phyloP scores from a whole-genome alignment of 1,139 yeast genomes.

The Kodamaea plutei region DNA sequence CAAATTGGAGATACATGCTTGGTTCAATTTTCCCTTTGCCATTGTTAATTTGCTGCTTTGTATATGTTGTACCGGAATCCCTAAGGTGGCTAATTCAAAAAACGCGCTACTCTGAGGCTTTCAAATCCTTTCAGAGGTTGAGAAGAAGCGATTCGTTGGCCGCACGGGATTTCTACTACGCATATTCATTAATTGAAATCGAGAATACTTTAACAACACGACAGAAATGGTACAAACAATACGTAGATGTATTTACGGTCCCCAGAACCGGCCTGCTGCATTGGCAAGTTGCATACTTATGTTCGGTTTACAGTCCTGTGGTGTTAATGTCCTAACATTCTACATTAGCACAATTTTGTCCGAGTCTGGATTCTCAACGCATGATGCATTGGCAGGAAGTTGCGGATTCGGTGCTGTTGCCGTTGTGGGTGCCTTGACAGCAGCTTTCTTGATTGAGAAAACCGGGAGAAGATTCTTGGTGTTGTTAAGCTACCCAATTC shows the following conservation, averaged over 20 bases:
- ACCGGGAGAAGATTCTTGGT: conserved; percentile 1
- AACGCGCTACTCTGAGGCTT: conserved; percentile 37
- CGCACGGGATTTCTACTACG: conserved; percentile 3
- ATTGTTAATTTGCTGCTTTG: conserved; percentile 10
- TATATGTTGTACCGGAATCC: conserved; percentile 47
- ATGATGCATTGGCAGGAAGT: conserved; percentile 10
- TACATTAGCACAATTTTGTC: conserved; percentile 9
- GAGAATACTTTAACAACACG: conserved; percentile 1
- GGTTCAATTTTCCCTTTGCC: conserved; percentile 31
- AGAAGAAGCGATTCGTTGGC: not conserved
- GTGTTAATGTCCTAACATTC: conserved; percentile 1
- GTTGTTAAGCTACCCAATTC: conserved; percentile 1
- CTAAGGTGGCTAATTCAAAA: conserved; percentile 50
- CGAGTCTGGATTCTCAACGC: conserved; percentile 9
- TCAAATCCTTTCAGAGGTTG: conserved; percentile 1
- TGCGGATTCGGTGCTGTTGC: conserved; percentile 10
- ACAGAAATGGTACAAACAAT: conserved; percentile 3
- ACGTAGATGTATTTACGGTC: not conserved
- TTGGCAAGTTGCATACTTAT: conserved; percentile 1
- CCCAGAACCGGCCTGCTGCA: conserved; percentile 1
- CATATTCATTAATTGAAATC: conserved; percentile 5
- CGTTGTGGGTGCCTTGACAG: conserved; percentile 1
- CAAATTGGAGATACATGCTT: conserved; percentile 31
- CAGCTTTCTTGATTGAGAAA: not conserved
- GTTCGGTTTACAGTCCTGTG: conserved; percentile 2